These are phyloP conservation scores for Pestalotiopsis sp. DNA, from an alignment of 2,329 filamentous ascomycete species.

Conservation along the genomic window DNA sequence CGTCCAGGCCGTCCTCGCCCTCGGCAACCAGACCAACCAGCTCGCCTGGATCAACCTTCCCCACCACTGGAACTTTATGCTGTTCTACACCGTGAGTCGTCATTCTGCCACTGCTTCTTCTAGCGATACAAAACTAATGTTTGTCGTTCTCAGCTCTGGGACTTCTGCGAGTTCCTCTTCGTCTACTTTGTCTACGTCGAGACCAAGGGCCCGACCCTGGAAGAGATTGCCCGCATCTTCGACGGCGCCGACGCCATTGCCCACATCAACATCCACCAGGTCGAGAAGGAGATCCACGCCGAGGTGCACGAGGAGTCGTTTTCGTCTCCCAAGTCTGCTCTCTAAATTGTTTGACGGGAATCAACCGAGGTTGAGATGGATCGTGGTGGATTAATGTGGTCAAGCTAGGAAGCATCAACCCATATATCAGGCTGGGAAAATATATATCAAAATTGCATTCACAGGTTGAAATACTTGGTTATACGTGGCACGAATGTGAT, in stretches of 20 bases:
- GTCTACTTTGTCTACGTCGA: slow-evolving; percentile 71
- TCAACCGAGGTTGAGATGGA: neutral
- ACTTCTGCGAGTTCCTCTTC: slow-evolving; percentile 61
- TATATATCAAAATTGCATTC: neutral
- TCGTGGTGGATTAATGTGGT: neutral
- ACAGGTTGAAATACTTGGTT: neutral
- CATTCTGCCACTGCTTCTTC: slow-evolving; percentile 11
- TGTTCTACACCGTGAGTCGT: slow-evolving; percentile 59
- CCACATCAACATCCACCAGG: slow-evolving; percentile 55
- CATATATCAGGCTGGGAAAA: neutral
- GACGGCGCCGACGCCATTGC: slow-evolving; percentile 61
- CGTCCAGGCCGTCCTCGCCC: slow-evolving; percentile 62
- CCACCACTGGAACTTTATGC: slow-evolving; percentile 66
- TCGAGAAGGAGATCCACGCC: slow-evolving; percentile 54
- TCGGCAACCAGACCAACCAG: slow-evolving; percentile 66
- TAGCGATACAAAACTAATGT: neutral
- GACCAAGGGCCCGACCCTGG: slow-evolving; percentile 71
- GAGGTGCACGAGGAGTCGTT: slow-evolving; percentile 39
- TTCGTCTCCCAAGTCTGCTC: slow-evolving; percentile 17
- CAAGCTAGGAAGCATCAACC: neutral
- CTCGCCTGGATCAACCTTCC: slow-evolving; percentile 63
- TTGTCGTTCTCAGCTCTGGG: slow-evolving; percentile 48
- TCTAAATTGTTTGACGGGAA: neutral
- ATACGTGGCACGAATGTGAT: neutral
- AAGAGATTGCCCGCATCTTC: slow-evolving; percentile 72